Base-by-base conservation (phyloP, 129 eudicot species). In the Artemisia argyi region DNA sequence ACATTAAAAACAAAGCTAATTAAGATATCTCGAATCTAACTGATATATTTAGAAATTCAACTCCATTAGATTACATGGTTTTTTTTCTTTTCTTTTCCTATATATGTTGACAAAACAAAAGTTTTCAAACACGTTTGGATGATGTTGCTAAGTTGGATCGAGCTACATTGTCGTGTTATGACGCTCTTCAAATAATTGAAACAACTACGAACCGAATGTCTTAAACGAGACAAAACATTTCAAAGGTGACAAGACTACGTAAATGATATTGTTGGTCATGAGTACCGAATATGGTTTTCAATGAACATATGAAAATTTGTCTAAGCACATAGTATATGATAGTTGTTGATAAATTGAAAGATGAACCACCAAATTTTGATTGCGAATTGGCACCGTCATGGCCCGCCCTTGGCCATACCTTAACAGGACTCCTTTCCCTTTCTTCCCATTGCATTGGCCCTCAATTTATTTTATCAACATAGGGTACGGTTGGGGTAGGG, bases 181-280 rank as follows among this genome's bases (percentile, higher is more conserved):
- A 17, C 30, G 55, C 6, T n/a, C 28, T 46, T 26, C 30, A 26
- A 61, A 71, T 72, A 26, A 48, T 72, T 72, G 51, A 58, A 58
- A 59, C 69, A 48, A 0, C 4, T 26, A 24, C 15, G 7, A 3
- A 12, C 10, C 20, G 2, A 19, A 47, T 61, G 76, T 72, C 76
- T 47, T 60, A 60, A 46, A 72, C 68, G 42, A 60, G 76, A 72
- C 76, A 60, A 72, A 72, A 72, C 69, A 72, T 72, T 11, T 11
- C n/a, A 17, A 46, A 20, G 35, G 48, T 66, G 71, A 66, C 39
- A 44, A 48, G 70, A 65, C 56, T 46, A 48, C 32, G 26, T 28
- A 52, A 49, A 12, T 49, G 58, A 60, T 47, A 15, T 15, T 60
- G 76, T 72, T 72, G 55, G 12, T 58, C 14, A 5, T 28, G 32